Evolutionary conservation across 805 yeast genomes (phyloP).

Genomic region (Candida ponderosae): DNA sequence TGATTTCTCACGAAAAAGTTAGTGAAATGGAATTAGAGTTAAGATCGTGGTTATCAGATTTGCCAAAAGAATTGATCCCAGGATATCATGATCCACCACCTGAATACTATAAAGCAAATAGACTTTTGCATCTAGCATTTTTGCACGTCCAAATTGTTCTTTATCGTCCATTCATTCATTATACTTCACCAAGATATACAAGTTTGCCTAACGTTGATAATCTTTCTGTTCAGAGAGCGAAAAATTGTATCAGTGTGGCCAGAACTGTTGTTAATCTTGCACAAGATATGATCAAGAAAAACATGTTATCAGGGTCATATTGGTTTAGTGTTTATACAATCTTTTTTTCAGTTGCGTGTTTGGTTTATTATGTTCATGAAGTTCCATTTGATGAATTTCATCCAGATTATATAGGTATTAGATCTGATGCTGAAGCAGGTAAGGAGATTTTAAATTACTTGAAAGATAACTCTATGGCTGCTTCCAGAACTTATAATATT

Average conservation of each 20-base stretch:
- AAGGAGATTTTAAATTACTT: slow-evolving; percentile 62
- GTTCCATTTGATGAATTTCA: slow-evolving; percentile 36
- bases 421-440: slow-evolving; percentile 76
- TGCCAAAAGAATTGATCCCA: slow-evolving; percentile 68
- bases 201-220: slow-evolving; percentile 36
- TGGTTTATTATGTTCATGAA: slow-evolving; percentile 71
- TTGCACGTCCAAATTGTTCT: slow-evolving; percentile 73
- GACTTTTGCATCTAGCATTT: slow-evolving; percentile 63
- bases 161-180: slow-evolving; percentile 85
- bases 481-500: slow-evolving; percentile 71
- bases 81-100: slow-evolving; percentile 54
- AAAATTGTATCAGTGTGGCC: slow-evolving; percentile 79
- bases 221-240: slow-evolving; percentile 63
- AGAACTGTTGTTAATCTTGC: slow-evolving; percentile 76
- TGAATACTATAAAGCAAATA: slow-evolving; percentile 61
- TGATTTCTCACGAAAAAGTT: slow-evolving; percentile 30
- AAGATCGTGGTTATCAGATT: slow-evolving; percentile 59
- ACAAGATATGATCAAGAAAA: slow-evolving; percentile 66
- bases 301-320: slow-evolving; percentile 73
- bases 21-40: slow-evolving; percentile 61
- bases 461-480: slow-evolving; percentile 70
- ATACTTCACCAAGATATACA: slow-evolving; percentile 50
- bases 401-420: slow-evolving; percentile 48
- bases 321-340: slow-evolving; percentile 90
- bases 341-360: slow-evolving; percentile 81